phyloP scores from a whole-genome alignment of 768 basidiomycete species.

The Boletus coccyginus region DNA sequence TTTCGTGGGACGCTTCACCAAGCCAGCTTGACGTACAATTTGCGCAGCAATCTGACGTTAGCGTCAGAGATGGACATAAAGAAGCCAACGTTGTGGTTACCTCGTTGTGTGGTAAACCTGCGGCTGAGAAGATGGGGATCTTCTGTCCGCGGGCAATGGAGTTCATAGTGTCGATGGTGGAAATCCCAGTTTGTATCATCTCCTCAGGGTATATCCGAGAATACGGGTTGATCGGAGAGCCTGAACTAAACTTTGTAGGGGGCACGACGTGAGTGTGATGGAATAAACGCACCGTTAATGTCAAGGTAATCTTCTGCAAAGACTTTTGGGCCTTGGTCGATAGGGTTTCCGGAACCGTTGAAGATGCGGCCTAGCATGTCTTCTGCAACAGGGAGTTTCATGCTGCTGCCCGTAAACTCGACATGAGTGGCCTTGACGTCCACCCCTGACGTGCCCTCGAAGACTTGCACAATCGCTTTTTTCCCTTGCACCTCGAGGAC shows the following conservation, averaged over 20 bases:
- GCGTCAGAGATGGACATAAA: conserved; percentile 22
- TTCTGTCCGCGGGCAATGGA: conserved; percentile 99
- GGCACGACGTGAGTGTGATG: background rate
- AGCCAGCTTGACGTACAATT: conserved; percentile 98
- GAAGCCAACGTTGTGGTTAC: conserved; percentile 40
- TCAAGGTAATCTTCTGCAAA: conserved; percentile 99
- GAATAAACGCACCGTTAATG: conserved; percentile 78
- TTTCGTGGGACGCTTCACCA: conserved; percentile 95
- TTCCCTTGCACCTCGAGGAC: conserved; percentile 98
- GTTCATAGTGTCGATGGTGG: conserved; percentile 97
- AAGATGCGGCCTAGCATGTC: conserved; percentile 99
- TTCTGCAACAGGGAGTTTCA: conserved; percentile 98
- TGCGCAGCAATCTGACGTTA: conserved; percentile 89
- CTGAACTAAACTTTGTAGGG: conserved; percentile 40
- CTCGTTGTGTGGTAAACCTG: conserved; percentile 98
- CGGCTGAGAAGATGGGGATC: conserved; percentile 99
- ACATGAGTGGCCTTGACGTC: conserved; percentile 98
- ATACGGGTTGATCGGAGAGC: conserved; percentile 96
- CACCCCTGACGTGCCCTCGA: conserved; percentile 96
- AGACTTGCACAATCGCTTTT: conserved; percentile 99
- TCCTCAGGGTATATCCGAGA: conserved; percentile 99
- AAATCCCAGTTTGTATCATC: conserved; percentile 99
- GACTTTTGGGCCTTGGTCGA: conserved; percentile 98
- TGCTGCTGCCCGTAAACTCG: conserved; percentile 96
- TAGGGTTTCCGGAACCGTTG: conserved; percentile 97